Evolutionary conservation across 2,329 filamentous ascomycete species (phyloP), one percentile per base, ranked within the genome.

Genomic region (Cladosporium velox): DNA sequence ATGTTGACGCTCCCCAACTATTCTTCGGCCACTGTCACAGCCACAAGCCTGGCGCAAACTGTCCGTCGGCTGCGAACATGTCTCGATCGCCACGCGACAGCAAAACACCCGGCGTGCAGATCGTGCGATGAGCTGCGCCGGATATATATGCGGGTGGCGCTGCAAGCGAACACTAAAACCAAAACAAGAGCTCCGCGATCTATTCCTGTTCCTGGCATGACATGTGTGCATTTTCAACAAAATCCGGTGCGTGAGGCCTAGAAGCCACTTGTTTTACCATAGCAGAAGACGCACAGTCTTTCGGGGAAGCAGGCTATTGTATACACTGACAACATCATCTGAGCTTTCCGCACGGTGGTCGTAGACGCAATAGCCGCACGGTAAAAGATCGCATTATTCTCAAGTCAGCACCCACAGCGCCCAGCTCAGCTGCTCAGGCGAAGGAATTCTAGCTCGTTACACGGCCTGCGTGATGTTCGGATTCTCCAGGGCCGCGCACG

Each of bases 81-180:
- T 60, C 59, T 41, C 60, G 34, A 63, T 28, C 41, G 60, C 60
- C 60, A 63, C 34, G 60, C 49, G 60, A 49, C 26, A 30, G 59
- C 38, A 28, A 32, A 35, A 58, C 28, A 57, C n/a, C 55, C 55
- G 26, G 44, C 47, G 34, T 63, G 60, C 49, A 63, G 60, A 63
- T 63, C 60, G 60, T 18, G 60, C 60, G 60, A 63, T 63, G 60
- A 32, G n/a, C 32, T 58, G 55, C 55, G 44, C 59, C 44, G 59
- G 59, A 35, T 28, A 32, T 14, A 49, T 8, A 47, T 44, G 28
- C n/a, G 28, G 15, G 58, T 49, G 58, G 41, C 41, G 41, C 38
- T 41, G 32, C 58, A 60, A 49, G 58, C 58, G 58, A 59, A 28
- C 26, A 21, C 34, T 58, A 58, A 34, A 58, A 34, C 24, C 32